These are phyloP conservation scores for Cladosporium colombiae DNA, from an alignment of 2,329 filamentous ascomycete genomes.

Conservation along the genomic window DNA sequence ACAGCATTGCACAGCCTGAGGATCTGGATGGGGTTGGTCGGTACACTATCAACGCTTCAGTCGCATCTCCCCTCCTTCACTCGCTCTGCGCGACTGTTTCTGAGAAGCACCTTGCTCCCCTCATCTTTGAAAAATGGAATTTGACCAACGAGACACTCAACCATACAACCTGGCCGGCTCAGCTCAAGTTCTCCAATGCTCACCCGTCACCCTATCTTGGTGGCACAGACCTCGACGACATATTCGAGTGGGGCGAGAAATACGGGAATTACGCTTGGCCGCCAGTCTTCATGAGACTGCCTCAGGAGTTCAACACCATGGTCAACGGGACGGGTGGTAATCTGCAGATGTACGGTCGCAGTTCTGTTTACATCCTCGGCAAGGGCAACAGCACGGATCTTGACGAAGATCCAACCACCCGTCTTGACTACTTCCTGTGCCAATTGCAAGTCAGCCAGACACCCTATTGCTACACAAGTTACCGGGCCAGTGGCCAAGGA, in stretches of 20 bases:
- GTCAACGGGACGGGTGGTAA: slow-evolving; percentile 51
- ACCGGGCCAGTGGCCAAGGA: slow-evolving; percentile 51
- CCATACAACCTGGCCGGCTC: slow-evolving; percentile 21
- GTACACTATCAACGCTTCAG: slow-evolving; percentile 67
- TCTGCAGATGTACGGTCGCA: slow-evolving; percentile 38
- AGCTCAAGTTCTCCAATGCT: slow-evolving; percentile 18
- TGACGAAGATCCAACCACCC: neutral
- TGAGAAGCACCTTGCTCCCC: slow-evolving; percentile 58
- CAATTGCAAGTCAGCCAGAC: slow-evolving; percentile 65
- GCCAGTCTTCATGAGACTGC: slow-evolving; percentile 51
- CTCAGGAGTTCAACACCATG: slow-evolving; percentile 66
- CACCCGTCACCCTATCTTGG: slow-evolving; percentile 23
- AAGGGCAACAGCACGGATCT: slow-evolving; percentile 40
- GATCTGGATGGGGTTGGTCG: slow-evolving; percentile 64
- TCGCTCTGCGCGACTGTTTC: slow-evolving; percentile 71
- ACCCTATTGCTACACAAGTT: slow-evolving; percentile 64
- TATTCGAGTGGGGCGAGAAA: slow-evolving; percentile 65
- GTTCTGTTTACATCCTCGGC: slow-evolving; percentile 67
- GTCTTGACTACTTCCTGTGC: slow-evolving; percentile 62
- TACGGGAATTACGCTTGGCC: slow-evolving; percentile 45
- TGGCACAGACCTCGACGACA: slow-evolving; percentile 57
- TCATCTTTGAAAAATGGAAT: slow-evolving; percentile 66
- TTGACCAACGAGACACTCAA: slow-evolving; percentile 32
- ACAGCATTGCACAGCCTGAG: slow-evolving; percentile 69
- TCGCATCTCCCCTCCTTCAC: slow-evolving; percentile 70